Evolutionary conservation across 345 rosid genomes (phyloP).

Genomic region (Gynandropsis gynandra): DNA sequence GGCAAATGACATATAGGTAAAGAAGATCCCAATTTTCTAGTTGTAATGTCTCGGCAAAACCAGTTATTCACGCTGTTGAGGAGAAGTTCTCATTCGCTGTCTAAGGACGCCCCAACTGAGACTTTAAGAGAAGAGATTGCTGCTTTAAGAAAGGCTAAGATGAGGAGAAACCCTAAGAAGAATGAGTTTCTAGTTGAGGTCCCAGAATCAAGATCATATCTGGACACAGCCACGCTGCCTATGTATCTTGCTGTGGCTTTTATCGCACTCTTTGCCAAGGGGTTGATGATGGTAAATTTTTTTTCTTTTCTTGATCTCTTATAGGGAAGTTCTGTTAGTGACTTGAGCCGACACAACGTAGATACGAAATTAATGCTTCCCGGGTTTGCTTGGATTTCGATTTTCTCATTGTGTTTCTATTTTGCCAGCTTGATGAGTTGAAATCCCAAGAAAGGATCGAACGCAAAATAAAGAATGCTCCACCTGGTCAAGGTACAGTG

Average conservation of each 20-base stretch:
- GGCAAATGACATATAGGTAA: neutral
- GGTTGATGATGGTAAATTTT: conserved; percentile 71
- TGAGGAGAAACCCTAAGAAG: conserved; percentile 37
- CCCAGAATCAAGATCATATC: conserved; percentile 55
- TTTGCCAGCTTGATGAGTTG: conserved; percentile 56
- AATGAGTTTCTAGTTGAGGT: conserved; percentile 64
- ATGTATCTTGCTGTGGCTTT: conserved; percentile 64
- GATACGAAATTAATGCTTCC: neutral
- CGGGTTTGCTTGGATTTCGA: conserved; percentile 3
- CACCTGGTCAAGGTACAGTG: conserved; percentile 70
- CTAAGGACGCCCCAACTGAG: conserved; percentile 44
- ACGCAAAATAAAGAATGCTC: conserved; percentile 74
- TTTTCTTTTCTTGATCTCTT: neutral
- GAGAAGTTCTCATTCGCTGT: conserved; percentile 38
- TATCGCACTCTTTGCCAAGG: conserved; percentile 61
- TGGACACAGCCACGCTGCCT: conserved; percentile 76
- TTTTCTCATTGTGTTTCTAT: conserved; percentile 6
- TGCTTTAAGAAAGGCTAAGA: conserved; percentile 47
- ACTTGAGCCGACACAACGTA: too few relatives aligned
- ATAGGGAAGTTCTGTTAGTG: neutral
- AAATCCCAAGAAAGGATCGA: conserved; percentile 85
- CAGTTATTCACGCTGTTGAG: conserved; percentile 22
- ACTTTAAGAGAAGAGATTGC: conserved; percentile 47
- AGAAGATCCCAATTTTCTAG: conserved; percentile 17
- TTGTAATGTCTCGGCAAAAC: conserved; percentile 36